Evolutionary conservation across 1,284 basidiomycete species (phyloP), one percentile per base, ranked within the genome.

Genomic region (Quambalaria eucalypti): DNA sequence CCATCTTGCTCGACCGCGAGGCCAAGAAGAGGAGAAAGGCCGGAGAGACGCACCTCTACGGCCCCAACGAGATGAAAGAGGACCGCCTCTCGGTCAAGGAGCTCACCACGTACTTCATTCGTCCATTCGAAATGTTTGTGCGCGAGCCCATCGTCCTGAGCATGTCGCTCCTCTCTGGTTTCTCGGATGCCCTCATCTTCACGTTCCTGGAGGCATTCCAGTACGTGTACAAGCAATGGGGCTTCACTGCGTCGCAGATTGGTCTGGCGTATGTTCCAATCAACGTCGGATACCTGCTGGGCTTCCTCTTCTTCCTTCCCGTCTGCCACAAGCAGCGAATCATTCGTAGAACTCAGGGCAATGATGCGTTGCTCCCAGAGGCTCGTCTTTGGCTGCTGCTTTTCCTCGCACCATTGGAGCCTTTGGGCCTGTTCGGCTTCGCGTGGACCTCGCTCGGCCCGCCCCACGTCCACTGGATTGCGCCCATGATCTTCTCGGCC

Each of bases 81-180:
- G 66, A 77, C 44, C 67, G 75, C 1, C 76, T 78, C 54, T 66
- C 68, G 28, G n/a, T 66, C 1, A 68, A 70, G 50, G 76, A 77
- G 50, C 68, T 79, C 51, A 25, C 74, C 14, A 60, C 48, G 4
- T 76, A 71, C 47, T 77, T 76, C 77, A 40, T 62, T 0, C 62
- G 77, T 30, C 77, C 78, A 7, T 76, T 76, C 60, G 59, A 71
- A 56, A 74, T 77, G 73, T 70, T 76, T 39, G 59, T 64, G 8
- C 64, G 66, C 6, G 78, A 79, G 56, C 78, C 78, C 0, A 79
- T 79, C 62, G 77, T 79, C 14, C 68, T 78, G 7, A 76, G 59
- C 55, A 66, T 76, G 9, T 78, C 77, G 28, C 70, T 78, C 12
- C 66, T 79, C 9, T 76, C 74, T 21, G 78, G 78, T 48, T 79